Base-by-base conservation (phyloP, 2,329 filamentous ascomycete genomes). In the Alternaria sp. region DNA sequence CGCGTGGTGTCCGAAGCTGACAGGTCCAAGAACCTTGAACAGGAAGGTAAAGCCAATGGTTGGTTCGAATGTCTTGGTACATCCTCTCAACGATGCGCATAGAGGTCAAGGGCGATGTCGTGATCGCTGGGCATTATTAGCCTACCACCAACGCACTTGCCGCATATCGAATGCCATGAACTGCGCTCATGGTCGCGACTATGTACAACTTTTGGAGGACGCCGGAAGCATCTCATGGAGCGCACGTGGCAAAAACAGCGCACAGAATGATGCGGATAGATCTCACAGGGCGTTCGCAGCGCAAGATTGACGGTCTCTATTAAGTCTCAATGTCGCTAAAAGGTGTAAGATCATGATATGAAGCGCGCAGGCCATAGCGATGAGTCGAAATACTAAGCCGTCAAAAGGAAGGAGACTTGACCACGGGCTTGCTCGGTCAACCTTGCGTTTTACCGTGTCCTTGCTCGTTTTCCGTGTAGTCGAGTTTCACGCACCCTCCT, bases 21-120 rank as follows among this genome's bases (percentile, higher is more conserved):
- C 37, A 59, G 63, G 49, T 51, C 49, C 46, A 42, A 42, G 13
- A 40, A 14, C 37, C 68, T 64, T 33, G 48, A 69, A 65, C 36
- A 64, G 72, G 72, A 70, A 75, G 72, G 72, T 72, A 62, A 62
- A 62, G 54, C 54, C 60, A 54, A 34, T 34, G 21, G 51, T 42
- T 61, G 53, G 60, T 60, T 56, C 56, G 58, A 51, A 40, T 41
- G 29, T 63, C 68, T 70, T 70, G 68, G 68, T 68, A 68, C 51
- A 42, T 23, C 61, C 46, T 60, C 45, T 60, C 31, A 56, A 57
- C 61, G 59, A 51, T 52, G 54, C 61, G 59, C 61, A 63, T 42
- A 48, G 41, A 51, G 52, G 59, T 40, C 58, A 61, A 51, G 54
- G 36, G 40, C 62, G 62, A 70, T 70, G 66, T 70, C 68, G 68